Evolutionary conservation across 768 basidiomycete species (phyloP), one percentile per base, ranked within the genome.

Genomic region (Baorangia bicolor): DNA sequence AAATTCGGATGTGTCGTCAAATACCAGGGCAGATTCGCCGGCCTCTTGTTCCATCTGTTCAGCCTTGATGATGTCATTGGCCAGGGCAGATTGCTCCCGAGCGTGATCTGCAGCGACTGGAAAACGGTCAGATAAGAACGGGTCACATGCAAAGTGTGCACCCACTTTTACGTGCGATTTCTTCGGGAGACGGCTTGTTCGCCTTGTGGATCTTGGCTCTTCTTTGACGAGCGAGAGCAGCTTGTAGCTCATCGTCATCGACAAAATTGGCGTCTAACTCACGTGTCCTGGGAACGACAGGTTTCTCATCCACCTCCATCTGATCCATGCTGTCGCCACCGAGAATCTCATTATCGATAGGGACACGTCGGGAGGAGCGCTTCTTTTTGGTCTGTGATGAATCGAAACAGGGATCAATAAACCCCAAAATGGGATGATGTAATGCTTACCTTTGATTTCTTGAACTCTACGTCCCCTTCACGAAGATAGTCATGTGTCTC

Each of bases 191-290:
- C 14, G 88, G 51, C 64, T 90, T 92, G 68, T 90, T 88, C 21
- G 79, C 62, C 69, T 90, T 92, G 66, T 82, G 84, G 5, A 93
- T 77, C 63, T 90, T 92, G 46, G 88, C 88, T 64, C 89, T 84
- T 55, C 97, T 81, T 55, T 92, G 85, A 11, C 92, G 84, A 34
- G 96, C 88, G 55, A 98, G 78, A 27, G 91, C 92, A 39, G 91
- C 90, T 78, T 98, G 95, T 40, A 99, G 82, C 66, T 99, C 97
- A 72, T 99, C 97, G 71, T 99, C 97, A 74, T 98, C 97, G 60
- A 98, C 88, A 72, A 97, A 92, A 74, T 96, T 96, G 64, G 81
- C 78, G 69, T 94, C 85, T 49, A 93, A 78, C 69, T 94, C 84
- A 64, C 88, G 81, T 60, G 78, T 77, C 61, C 87, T 79, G 56